Evolutionary conservation across 805 yeast species (phyloP).

Genomic region (Myxozyma vanderwaltii): DNA sequence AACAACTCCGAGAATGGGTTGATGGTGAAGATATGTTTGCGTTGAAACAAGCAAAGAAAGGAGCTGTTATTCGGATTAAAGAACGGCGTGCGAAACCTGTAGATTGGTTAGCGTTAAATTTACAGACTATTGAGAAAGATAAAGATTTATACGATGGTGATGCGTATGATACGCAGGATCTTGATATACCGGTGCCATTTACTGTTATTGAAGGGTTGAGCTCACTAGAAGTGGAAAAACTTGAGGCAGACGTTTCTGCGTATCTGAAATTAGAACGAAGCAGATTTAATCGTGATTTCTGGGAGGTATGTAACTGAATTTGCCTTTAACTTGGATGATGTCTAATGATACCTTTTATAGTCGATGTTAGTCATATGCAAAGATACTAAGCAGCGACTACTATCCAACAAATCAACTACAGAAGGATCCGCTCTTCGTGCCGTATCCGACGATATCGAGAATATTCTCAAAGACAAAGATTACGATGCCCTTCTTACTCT

Average conservation of each 20-base stretch:
- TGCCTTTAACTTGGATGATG: background rate
- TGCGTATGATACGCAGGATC: constrained; percentile 19
- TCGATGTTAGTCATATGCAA: constrained; percentile 21
- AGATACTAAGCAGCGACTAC: constrained; percentile 7
- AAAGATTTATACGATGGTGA: constrained; percentile 27
- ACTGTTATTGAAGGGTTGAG: constrained; percentile 31
- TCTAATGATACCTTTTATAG: background rate
- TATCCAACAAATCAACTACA: background rate
- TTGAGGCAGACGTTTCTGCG: constrained; percentile 21
- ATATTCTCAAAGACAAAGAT: constrained; percentile 37
- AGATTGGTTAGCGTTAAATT: constrained; percentile 36
- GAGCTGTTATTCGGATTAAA: constrained; percentile 39
- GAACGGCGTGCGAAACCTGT: constrained; percentile 37
- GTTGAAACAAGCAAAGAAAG: constrained; percentile 38
- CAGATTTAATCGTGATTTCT: constrained; percentile 29
- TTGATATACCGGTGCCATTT: constrained; percentile 33
- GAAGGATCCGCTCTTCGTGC: constrained; percentile 1
- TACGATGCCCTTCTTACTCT: constrained; percentile 36
- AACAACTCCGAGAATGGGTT: constrained; percentile 36
- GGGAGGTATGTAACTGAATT: constrained; percentile 32
- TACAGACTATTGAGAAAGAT: constrained; percentile 26
- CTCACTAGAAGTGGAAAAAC: constrained; percentile 21
- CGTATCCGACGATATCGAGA: constrained; percentile 37
- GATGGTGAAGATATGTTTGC: constrained; percentile 40
- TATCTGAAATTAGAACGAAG: constrained; percentile 18